Percentiles rank a stretch among this genome's conserved stretches.
phyloP scores from a whole-genome alignment of 345 rosid genomes.

The Geranium brycei region DNA sequence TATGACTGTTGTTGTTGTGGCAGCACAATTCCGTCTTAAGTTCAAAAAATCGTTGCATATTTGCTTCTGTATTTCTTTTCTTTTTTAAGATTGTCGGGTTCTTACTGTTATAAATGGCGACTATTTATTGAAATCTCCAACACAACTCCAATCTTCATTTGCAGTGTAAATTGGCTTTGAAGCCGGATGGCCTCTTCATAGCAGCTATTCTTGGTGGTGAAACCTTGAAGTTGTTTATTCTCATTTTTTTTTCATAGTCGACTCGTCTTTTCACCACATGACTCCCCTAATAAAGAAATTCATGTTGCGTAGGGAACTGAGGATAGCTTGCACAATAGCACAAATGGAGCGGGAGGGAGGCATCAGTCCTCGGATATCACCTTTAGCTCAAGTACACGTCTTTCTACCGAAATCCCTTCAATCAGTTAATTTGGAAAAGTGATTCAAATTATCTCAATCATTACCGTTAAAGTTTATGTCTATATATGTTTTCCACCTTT shows the following conservation, averaged over 20 bases:
- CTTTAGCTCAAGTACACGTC: constrained; percentile 75
- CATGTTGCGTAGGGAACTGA: constrained; percentile 44
- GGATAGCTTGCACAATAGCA: constrained; percentile 95
- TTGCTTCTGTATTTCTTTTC: neutral
- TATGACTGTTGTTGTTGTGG: too few species aligned
- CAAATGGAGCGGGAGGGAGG: constrained; percentile 99
- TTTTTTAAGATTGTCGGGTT: neutral
- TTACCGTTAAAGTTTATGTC: neutral
- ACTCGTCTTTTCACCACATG: neutral
- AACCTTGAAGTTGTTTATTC: constrained; percentile 61
- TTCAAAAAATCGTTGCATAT: neutral
- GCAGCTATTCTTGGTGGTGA: constrained; percentile 99
- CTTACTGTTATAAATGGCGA: neutral
- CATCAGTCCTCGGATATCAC: constrained; percentile 84
- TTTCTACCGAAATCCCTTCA: neutral
- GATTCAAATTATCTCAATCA: neutral
- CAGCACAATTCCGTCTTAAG: neutral
- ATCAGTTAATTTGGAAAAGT: neutral
- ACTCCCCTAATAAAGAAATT: constrained; percentile 3
- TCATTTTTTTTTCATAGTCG: constrained; percentile 5
- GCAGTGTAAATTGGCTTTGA: constrained; percentile 87
- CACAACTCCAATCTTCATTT: constrained; percentile 17
- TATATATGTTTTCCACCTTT: neutral
- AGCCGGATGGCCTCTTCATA: constrained; percentile 95
- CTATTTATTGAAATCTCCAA: constrained; percentile 4